phyloP scores from a whole-genome alignment of 1,284 basidiomycete genomes.

The Dichomitus squalens region DNA sequence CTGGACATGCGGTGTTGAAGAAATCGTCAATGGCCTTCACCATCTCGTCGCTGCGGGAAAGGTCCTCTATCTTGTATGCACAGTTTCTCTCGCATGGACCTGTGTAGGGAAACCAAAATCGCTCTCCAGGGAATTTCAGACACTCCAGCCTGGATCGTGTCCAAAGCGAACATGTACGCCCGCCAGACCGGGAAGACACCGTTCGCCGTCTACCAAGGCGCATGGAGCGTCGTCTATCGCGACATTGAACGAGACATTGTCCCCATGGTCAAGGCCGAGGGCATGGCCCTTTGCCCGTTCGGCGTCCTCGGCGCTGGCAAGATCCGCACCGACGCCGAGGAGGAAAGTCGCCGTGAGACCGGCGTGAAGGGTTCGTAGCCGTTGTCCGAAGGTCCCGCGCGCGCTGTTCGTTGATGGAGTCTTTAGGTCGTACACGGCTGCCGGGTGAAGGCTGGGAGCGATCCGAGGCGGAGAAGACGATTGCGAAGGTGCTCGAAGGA shows the following conservation, averaged over 20 bases:
- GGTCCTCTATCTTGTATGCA: constrained; percentile 43
- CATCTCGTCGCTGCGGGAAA: constrained; percentile 44
- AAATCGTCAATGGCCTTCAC: constrained; percentile 54
- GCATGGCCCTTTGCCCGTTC: constrained; percentile 31
- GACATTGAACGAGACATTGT: constrained; percentile 63
- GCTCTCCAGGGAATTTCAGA: constrained; percentile 40
- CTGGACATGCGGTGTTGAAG: constrained; percentile 45
- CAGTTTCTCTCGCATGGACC: constrained; percentile 16
- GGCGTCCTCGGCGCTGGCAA: constrained; percentile 36
- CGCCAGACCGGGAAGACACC: constrained; percentile 46
- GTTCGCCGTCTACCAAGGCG: constrained; percentile 61
- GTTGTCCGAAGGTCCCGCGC: no score
- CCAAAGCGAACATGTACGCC: constrained; percentile 56
- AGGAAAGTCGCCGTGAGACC: constrained; percentile 26
- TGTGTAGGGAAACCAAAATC: constrained; percentile 26
- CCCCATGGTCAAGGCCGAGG: constrained; percentile 44
- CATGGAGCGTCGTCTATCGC: constrained; percentile 51
- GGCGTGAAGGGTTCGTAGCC: constrained; percentile 12
- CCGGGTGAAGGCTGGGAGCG: constrained; percentile 26
- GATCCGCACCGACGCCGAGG: constrained; percentile 34
- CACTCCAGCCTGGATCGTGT: constrained; percentile 58
- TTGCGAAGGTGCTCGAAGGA: constrained; percentile 29
- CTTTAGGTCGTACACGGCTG: neutral
- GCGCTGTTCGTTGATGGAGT: no score
- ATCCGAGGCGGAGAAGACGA: constrained; percentile 23